Evolutionary conservation across 1,139 yeast species (phyloP).

Genomic region (Zygoascus hellenicus): DNA sequence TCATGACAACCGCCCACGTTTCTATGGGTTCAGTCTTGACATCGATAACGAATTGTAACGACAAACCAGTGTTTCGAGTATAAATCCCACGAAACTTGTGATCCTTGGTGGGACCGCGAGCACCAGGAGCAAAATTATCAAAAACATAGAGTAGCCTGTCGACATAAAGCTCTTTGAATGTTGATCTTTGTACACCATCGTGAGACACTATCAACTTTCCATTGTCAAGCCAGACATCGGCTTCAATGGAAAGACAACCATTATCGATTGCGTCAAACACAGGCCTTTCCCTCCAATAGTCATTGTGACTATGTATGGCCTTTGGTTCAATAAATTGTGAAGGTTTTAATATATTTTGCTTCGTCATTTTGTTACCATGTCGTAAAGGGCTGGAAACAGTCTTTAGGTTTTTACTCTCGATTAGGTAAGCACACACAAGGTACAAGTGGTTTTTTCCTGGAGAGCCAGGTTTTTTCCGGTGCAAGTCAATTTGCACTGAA

Average conservation of each 20-base stretch:
- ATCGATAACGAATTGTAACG: constrained; percentile 44
- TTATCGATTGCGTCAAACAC: constrained; percentile 46
- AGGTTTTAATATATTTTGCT: too few relatives aligned
- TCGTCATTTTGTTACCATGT: too few relatives aligned
- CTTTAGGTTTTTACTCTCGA: too few relatives aligned
- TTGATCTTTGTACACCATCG: constrained; percentile 3
- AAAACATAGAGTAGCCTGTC: constrained; percentile 49
- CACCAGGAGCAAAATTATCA: constrained; percentile 81
- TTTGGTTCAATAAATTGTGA: neutral
- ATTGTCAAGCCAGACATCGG: constrained; percentile 45
- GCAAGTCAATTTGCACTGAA: too few relatives aligned
- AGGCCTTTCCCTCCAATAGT: constrained; percentile 51
- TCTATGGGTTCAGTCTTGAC: constrained; percentile 40
- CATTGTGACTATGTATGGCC: constrained; percentile 56
- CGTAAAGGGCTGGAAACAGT: too few relatives aligned
- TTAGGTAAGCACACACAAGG: too few relatives aligned
- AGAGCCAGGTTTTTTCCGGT: too few relatives aligned
- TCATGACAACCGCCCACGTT: constrained; percentile 35
- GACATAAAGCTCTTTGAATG: constrained; percentile 1
- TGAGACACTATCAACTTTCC: constrained; percentile 13
- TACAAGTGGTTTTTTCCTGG: too few relatives aligned
- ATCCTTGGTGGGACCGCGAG: constrained; percentile 82
- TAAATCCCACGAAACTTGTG: constrained; percentile 34
- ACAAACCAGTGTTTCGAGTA: constrained; percentile 30
- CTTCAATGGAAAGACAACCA: constrained; percentile 50